A percentile compares a stretch with the other conserved stretches of the same genome.
These are phyloP conservation scores for Hericium erinaceus DNA, from an alignment of 768 basidiomycete genomes.

Conservation along the genomic window DNA sequence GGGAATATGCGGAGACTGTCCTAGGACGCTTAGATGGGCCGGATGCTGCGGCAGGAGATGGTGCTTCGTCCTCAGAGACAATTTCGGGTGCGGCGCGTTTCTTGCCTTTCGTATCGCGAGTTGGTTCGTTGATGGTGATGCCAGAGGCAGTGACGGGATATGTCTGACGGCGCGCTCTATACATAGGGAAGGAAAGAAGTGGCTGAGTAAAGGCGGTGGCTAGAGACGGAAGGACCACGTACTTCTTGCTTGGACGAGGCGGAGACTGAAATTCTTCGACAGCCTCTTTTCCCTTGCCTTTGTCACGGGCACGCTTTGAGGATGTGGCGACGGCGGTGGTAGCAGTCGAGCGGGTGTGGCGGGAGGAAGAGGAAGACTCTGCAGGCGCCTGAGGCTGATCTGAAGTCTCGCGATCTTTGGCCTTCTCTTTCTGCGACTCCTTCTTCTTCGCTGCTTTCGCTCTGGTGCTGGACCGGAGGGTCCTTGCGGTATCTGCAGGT, in stretches of 20 bases:
- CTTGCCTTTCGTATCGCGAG: conserved; percentile 79
- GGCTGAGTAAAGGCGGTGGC: not conserved
- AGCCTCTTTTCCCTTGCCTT: conserved; percentile 68
- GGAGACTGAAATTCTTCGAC: conserved; percentile 43
- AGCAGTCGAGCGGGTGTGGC: conserved; percentile 11
- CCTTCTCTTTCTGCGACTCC: conserved; percentile 14
- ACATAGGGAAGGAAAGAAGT: not conserved
- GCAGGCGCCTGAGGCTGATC: conserved; percentile 11
- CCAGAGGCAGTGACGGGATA: conserved; percentile 31
- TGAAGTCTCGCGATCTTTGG: conserved; percentile 21
- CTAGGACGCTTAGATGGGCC: conserved; percentile 56
- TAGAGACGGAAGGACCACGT: conserved; percentile 23
- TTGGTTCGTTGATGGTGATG: conserved; percentile 67
- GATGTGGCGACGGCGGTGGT: conserved; percentile 3
- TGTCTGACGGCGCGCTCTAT: conserved; percentile 54
- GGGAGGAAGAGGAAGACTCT: conserved; percentile 11
- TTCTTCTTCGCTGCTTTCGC: conserved; percentile 19
- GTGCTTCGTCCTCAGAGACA: conserved; percentile 57
- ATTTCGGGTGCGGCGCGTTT: conserved; percentile 78
- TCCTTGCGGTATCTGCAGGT: conserved; percentile 40
- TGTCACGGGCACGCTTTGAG: conserved; percentile 14
- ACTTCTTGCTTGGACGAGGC: conserved; percentile 54
- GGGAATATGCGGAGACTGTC: conserved; percentile 45
- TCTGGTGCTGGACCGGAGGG: conserved; percentile 58
- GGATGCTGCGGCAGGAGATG: conserved; percentile 26